Evolutionary conservation across 2,329 filamentous ascomycete species (phyloP), one percentile per base, ranked within the genome.

Genomic region (Fusarium sp.): DNA sequence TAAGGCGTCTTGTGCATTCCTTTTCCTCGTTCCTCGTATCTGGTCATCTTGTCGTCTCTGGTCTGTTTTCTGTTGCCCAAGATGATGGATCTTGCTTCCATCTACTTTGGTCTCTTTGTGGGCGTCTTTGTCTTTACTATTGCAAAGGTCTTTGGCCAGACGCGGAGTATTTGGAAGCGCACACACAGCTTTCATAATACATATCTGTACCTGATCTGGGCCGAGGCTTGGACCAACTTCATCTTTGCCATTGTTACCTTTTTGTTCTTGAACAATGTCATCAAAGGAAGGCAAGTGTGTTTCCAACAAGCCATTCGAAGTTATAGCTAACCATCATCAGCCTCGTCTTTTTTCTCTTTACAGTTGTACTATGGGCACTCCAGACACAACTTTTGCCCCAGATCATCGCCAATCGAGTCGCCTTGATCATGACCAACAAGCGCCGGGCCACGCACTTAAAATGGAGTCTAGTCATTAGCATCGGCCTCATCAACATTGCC

Each of bases 371-470:
- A 35, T 75, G 73, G 73, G 66, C 72, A 1, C 66, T 80, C 14
- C 78, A 82, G 52, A 84, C 84, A 7, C 84, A 86, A 43, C 77
- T 85, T 0, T 75, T 86, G 5, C 82, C 84, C 63, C 85, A 86
- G 66, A 86, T 86, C 57, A 85, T 86, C 63, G 83, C 84, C 66
- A 86, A 86, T 65, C 84, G 85, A 50, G 82, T 86, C 15, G 77
- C 81, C 0, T 77, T 86, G 7, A 85, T 86, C 40, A 84, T 84
- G 60, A 81, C 81, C 45, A 80, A 84, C 64, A 80, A 80, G 27
- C 79, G 68, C 0, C 82, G 81, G 11, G 78, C 82, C 11, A 69
- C 56, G 2, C 75, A 73, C 22, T 67, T 86, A 27, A 85, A 85
- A 72, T 82, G 80, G 79, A 79, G 79, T 3, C 81, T 84, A 6